These are phyloP conservation scores for Yamadazyma paraphyllophila DNA, from an alignment of 805 yeast genomes.

Conservation along the genomic window DNA sequence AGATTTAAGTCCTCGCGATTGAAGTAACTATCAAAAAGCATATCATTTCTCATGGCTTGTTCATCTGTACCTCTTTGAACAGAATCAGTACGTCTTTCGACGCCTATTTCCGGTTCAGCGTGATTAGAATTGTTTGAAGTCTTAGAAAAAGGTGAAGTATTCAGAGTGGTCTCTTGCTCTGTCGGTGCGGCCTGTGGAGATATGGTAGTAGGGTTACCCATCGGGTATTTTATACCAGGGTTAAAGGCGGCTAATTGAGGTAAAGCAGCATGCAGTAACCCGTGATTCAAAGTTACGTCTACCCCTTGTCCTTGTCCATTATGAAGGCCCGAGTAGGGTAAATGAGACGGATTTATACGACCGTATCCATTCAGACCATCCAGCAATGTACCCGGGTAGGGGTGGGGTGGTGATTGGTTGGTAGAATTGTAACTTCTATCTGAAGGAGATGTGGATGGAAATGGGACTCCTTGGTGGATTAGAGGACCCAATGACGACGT, in stretches of 20 bases:
- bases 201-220: neutral
- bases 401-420: neutral
- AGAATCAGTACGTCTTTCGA: neutral
- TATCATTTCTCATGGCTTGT: slow-evolving; percentile 3
- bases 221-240: slow-evolving; percentile 4
- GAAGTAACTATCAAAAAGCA: slow-evolving; percentile 12
- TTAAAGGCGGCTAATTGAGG: slow-evolving; percentile 6
- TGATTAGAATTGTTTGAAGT: slow-evolving; percentile 5
- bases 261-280: neutral
- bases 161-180: slow-evolving; percentile 5
- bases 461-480: neutral
- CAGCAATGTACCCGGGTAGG: neutral
- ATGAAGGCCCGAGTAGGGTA: neutral
- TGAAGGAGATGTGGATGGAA: neutral
- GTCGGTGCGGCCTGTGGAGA: slow-evolving; percentile 1
- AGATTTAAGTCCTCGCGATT: slow-evolving; percentile 31
- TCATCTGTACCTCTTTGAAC: neutral
- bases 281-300: neutral
- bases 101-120: neutral
- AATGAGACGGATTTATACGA: neutral
- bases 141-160: slow-evolving; percentile 11
- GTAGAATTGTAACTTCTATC: neutral
- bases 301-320: neutral
- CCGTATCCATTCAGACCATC: neutral
- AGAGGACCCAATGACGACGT: neutral